These are phyloP conservation scores for Knoxdaviesia proteae DNA, from an alignment of 2,329 filamentous ascomycete species.

Conservation along the genomic window DNA sequence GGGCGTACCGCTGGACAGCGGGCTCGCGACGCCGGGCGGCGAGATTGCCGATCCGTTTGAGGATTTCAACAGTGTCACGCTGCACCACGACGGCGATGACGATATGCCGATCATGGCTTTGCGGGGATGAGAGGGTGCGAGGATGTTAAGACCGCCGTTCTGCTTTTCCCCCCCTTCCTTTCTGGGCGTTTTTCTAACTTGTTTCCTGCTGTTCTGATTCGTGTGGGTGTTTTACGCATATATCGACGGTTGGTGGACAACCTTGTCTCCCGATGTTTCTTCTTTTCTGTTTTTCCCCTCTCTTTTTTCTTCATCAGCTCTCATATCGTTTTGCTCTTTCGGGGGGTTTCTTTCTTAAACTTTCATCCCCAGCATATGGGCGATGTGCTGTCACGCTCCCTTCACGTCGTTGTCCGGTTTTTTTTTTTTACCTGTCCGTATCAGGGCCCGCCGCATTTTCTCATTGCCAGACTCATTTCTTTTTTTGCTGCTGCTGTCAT, in stretches of 20 bases:
- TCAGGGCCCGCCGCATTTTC: background rate
- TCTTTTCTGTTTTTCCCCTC: background rate
- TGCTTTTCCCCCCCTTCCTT: conserved; percentile 3
- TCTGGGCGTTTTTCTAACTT: no score
- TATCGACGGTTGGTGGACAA: background rate
- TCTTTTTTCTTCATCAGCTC: background rate
- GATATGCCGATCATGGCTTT: conserved; percentile 13
- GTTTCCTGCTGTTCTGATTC: no score
- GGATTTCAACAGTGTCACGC: conserved; percentile 94
- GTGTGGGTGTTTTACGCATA: no score
- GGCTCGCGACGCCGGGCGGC: conserved; percentile 62
- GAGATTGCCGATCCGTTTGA: conserved; percentile 83
- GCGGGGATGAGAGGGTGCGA: background rate
- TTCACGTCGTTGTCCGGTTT: conserved; percentile 1
- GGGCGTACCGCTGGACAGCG: conserved; percentile 72
- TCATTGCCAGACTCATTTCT: background rate
- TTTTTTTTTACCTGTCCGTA: background rate
- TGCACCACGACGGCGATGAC: conserved; percentile 89
- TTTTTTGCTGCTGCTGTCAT: background rate
- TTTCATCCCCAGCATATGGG: background rate
- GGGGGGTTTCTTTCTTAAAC: background rate
- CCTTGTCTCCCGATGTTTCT: background rate
- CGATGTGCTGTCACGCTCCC: background rate
- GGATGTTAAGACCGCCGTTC: conserved; percentile 2
- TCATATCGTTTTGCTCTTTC: background rate